Evolutionary conservation across 495 filamentous ascomycete genomes (phyloP).

Genomic region (Penicillium bialowiezense): DNA sequence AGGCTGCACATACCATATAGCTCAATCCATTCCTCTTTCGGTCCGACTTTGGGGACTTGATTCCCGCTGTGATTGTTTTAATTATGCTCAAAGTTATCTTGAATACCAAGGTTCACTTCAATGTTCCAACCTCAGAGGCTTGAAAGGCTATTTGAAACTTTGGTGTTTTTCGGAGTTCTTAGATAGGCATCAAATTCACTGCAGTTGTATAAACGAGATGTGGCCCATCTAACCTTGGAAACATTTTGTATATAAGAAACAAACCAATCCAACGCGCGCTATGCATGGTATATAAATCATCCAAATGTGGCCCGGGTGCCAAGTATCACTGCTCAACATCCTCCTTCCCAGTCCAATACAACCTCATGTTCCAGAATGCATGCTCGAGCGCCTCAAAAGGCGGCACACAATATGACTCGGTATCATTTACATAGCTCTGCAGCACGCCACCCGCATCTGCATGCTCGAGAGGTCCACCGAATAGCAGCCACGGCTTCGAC

Average conservation of each 20-base stretch:
- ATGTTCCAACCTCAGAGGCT: no score
- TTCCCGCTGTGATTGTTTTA: no score
- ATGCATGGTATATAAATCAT: neutral
- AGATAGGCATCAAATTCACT: no score
- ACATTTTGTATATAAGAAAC: no score
- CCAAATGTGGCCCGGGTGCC: neutral
- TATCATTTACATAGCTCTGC: constrained; percentile 18
- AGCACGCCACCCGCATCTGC: constrained; percentile 26
- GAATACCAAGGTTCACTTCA: no score
- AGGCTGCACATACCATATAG: no score
- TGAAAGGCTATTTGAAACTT: no score
- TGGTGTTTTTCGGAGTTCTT: no score
- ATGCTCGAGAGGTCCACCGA: constrained; percentile 38
- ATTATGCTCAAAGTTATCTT: no score
- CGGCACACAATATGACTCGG: constrained; percentile 27
- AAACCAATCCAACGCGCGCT: neutral
- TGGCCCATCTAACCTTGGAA: no score
- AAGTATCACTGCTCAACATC: neutral
- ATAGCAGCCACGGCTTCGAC: constrained; percentile 27
- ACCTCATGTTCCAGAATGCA: constrained; percentile 43
- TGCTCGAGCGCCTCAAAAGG: constrained; percentile 35
- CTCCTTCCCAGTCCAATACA: constrained; percentile 29
- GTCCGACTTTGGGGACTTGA: no score
- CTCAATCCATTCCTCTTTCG: neutral
- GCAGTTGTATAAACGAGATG: no score